Evolutionary conservation across 2,329 filamentous ascomycete species (phyloP), one percentile per base, ranked within the genome.

Genomic region (Aspergillus sp.): DNA sequence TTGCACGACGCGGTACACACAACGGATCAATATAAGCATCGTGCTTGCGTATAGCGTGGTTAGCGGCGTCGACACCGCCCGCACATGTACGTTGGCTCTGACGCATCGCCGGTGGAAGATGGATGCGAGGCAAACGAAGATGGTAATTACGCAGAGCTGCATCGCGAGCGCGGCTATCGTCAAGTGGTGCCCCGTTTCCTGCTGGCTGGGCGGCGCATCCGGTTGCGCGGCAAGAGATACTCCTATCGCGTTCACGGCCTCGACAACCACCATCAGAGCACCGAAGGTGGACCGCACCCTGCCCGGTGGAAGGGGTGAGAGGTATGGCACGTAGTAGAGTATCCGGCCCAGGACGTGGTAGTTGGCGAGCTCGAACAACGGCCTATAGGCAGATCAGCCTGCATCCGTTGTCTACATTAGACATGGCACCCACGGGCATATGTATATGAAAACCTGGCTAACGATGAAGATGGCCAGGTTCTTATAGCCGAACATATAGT

Each of bases 281-380:
- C 60, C 63, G 39, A 72, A 72, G 3, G 61, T 67, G 4, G 60
- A 60, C 11, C 71, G 44, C 11, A 70, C 64, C 15, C 60, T 53
- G 14, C 61, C 57, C 0, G 68, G 66, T 24, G 67, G 57, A 19
- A 72, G 51, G 0, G 74, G 74, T 0, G 74, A 65, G 35, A 72
- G 64, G 47, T 77, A 73, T 0, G 75, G 75, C 2, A 75, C 63
- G 52, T 80, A 81, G 51, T 72, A 72, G 13, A 80, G 61, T 8
- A 76, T 62, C 3, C 74, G 68, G 2, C 70, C 70, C 15, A 80
- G 67, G 34, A 78, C 67, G 43, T 75, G 68, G 52, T 79, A 80
- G 47, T 79, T 77, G 34, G 72, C 67, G 3, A 75, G 63, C 32
- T 75, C 74, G 25, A 78, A 69, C 3, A 80, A 59, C 0, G 78